Conservation (phyloP, 257 asterid genomes). For the Sherardia arvensis region DNA sequence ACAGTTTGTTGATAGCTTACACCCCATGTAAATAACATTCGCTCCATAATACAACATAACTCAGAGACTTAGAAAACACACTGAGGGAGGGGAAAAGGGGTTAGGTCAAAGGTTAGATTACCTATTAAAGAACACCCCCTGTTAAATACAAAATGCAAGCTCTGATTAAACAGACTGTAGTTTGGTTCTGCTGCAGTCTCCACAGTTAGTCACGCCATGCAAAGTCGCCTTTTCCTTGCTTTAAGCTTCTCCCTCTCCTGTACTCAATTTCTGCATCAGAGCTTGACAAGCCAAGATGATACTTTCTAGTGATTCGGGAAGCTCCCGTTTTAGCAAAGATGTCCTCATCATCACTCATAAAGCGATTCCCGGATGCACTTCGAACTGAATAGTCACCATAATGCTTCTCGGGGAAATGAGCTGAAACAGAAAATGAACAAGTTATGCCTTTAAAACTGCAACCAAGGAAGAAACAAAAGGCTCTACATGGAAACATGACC, state of each 20-base stretch:
- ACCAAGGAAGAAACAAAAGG: neutral
- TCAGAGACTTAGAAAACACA: neutral
- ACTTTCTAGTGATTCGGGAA: conserved; percentile 47
- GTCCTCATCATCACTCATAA: conserved; percentile 56
- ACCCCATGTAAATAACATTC: conserved; percentile 7
- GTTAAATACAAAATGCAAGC: conserved; percentile 18
- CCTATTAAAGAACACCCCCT: conserved; percentile 22
- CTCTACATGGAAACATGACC: neutral
- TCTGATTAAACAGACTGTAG: conserved; percentile 16
- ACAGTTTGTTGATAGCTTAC: neutral
- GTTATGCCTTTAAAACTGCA: neutral
- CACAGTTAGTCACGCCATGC: conserved; percentile 25
- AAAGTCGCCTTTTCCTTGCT: conserved; percentile 47
- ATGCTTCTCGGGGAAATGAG: conserved; percentile 35
- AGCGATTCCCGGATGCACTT: conserved; percentile 30
- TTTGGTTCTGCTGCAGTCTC: conserved; percentile 2
- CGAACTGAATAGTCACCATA: conserved; percentile 30
- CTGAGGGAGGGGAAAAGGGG: conserved; percentile 7
- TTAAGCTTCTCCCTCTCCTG: conserved; percentile 75
- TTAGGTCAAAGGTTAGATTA: conserved; percentile 20
- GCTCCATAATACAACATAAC: conserved; percentile 3
- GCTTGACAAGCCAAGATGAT: conserved; percentile 57
- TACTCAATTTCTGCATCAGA: conserved; percentile 93
- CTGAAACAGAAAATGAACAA: conserved; percentile 26
- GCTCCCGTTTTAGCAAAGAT: conserved; percentile 43